Evolutionary conservation across 345 rosid genomes (phyloP).

Genomic region (Geranium brycei): DNA sequence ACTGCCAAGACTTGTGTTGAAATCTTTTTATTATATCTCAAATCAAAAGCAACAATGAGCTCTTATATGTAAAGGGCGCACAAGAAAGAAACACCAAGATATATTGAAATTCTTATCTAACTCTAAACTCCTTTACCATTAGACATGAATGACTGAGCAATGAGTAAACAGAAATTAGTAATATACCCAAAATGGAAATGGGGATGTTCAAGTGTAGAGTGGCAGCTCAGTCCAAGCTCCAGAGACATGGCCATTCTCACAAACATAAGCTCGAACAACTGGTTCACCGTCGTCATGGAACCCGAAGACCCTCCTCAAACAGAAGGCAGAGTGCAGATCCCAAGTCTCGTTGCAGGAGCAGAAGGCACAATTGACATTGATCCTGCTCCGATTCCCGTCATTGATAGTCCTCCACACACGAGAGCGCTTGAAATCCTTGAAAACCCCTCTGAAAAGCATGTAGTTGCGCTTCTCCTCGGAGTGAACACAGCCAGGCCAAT

Average conservation of each 20-base stretch:
- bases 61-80: too few species aligned
- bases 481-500: conserved; percentile 93
- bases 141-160: too few species aligned
- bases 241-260: conserved; percentile 93
- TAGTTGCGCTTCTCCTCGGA: conserved; percentile 68
- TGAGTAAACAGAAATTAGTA: too few species aligned
- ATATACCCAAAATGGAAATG: too few species aligned
- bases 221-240: conserved; percentile 90
- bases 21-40: too few species aligned
- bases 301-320: conserved; percentile 62
- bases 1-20: too few species aligned
- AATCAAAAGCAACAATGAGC: too few species aligned
- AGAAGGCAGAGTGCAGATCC: conserved; percentile 86
- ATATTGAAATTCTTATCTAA: too few species aligned
- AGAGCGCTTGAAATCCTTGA: conserved; percentile 72
- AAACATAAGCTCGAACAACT: conserved; percentile 85
- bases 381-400: conserved; percentile 51
- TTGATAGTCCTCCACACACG: conserved; percentile 82
- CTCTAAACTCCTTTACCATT: too few species aligned
- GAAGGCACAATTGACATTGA: conserved; percentile 63
- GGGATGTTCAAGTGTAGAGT: conserved; percentile 34
- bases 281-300: conserved; percentile 95
- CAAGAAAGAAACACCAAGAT: too few species aligned
- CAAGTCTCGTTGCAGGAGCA: conserved; percentile 66
- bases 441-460: conserved; percentile 83